Base-by-base conservation (phyloP, 305 asterid species). In the Solanum hybrid region DNA sequence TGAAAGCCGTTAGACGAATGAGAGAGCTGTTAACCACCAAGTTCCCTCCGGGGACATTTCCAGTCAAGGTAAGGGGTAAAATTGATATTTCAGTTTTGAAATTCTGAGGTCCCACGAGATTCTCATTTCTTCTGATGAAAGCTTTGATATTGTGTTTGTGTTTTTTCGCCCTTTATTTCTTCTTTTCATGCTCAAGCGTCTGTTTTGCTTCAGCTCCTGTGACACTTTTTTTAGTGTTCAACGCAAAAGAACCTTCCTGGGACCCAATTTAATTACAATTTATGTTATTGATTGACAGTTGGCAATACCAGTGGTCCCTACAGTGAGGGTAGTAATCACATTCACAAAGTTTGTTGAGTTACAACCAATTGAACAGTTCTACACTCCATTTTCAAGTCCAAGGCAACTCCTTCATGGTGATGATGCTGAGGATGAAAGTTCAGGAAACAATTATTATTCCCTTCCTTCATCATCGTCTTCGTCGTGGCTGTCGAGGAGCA, bases 231-330 rank as follows among this genome's bases (percentile, higher is more conserved):
- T 24, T 24, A 39, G 33, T 77, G 86, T 45, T 77, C 9, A 76
- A 88, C 88, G 77, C 86, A 39, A 77, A 45, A 20, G 86, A 76
- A 87, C 72, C 84, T 31, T 26, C 88, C 76, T 37, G 90, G 77
- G 91, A 31, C 91, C 93, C 88, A 78, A 24, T 12, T 17, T 57
- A 41, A 33, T 20, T 41, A 7, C 14, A 81, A 38, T 31, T 89
- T 93, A 89, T 26, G 2, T n/a, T 70, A 70, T 10, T 70, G 26
- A 24, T 70, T 70, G 26, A 37, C 96, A 97, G 99, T 96, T 97
- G 81, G 96, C 99, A 14, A 96, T 97, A 88, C 99, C 99, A 11
- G 99, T 96, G 93, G 96, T 97, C 86, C 98, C 99, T 34, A 97
- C 99, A 34, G 99, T 97, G 91, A 93, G 97, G 93, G 98, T 97